Evolutionary conservation across 2,329 filamentous ascomycete genomes (phyloP).

Genomic region (Akanthomyces muscarius): DNA sequence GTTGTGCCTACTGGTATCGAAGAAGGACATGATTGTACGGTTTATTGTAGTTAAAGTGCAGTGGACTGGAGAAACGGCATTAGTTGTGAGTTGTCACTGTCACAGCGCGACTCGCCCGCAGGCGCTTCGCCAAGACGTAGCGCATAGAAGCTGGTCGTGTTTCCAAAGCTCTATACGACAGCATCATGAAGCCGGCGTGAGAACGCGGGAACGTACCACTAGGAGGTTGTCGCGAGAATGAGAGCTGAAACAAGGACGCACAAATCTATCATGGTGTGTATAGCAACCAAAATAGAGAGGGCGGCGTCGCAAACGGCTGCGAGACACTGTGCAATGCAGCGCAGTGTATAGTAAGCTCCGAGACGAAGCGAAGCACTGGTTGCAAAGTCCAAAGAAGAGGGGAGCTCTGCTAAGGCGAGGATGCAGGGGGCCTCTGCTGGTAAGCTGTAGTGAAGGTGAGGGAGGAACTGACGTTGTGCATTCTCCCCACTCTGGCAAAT

Average conservation of each 20-base stretch:
- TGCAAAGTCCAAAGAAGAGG: not conserved
- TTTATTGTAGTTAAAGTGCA: constrained; percentile 21
- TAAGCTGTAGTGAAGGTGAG: constrained; percentile 13
- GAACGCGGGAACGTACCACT: constrained; percentile 35
- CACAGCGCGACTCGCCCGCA: not conserved
- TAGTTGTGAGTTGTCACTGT: not conserved
- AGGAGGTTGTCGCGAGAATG: constrained; percentile 33
- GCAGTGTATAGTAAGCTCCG: not conserved
- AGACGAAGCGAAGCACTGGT: constrained; percentile 1
- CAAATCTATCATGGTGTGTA: constrained; percentile 42
- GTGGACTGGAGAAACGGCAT: not conserved
- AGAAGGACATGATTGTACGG: constrained; percentile 72
- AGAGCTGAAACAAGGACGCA: constrained; percentile 29
- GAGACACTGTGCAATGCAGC: not conserved
- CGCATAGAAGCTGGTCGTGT: not conserved
- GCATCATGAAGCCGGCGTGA: too few species aligned
- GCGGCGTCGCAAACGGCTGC: constrained; percentile 11
- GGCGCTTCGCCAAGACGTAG: not conserved
- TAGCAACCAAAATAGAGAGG: constrained; percentile 17
- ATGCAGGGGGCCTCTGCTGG: not conserved
- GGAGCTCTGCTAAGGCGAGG: not conserved
- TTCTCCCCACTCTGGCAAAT: constrained; percentile 13
- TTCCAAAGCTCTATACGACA: not conserved
- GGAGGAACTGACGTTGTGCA: constrained; percentile 16
- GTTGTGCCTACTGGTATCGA: constrained; percentile 67